Conservation (phyloP, 2,329 filamentous ascomycete genomes). For the Fusarium sp. region DNA sequence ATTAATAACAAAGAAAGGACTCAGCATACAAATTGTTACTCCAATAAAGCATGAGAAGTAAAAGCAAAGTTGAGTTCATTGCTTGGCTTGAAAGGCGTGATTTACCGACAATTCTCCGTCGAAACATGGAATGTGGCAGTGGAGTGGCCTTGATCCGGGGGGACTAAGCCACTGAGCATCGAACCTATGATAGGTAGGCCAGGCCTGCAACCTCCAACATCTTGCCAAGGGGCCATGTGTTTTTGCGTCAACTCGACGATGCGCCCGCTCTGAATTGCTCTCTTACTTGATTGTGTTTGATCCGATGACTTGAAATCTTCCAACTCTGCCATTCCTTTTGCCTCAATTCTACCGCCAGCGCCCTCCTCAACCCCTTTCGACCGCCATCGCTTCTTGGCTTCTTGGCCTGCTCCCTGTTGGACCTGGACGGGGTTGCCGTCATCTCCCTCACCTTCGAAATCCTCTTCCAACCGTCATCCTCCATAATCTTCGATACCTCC, state of each 20-base stretch:
- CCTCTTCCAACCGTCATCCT: slow-evolving; percentile 27
- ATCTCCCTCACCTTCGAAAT: slow-evolving; percentile 33
- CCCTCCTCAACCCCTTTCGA: slow-evolving; percentile 33
- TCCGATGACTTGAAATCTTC: slow-evolving; percentile 47
- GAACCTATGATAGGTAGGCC: slow-evolving; percentile 40
- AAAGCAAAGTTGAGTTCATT: neutral
- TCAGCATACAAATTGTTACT: neutral
- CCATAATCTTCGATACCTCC: slow-evolving; percentile 1
- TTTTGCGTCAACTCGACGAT: slow-evolving; percentile 48
- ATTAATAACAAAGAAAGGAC: neutral
- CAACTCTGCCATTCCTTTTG: slow-evolving; percentile 41
- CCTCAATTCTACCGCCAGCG: slow-evolving; percentile 31
- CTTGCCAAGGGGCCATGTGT: slow-evolving; percentile 49
- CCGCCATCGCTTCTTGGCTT: slow-evolving; percentile 40
- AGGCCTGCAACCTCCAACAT: slow-evolving; percentile 46
- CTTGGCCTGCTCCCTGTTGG: slow-evolving; percentile 38
- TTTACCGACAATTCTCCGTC: slow-evolving; percentile 49
- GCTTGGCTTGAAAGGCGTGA: neutral
- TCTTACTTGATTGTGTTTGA: slow-evolving; percentile 42
- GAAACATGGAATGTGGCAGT: slow-evolving; percentile 45
- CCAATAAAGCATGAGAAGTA: neutral
- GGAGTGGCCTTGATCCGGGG: slow-evolving; percentile 36
- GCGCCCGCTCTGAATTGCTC: slow-evolving; percentile 46
- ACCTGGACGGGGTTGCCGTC: slow-evolving; percentile 38
- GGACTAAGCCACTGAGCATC: slow-evolving; percentile 47